Conservation (phyloP, 2,329 filamentous ascomycete genomes). For the Aspergillus awamori region DNA sequence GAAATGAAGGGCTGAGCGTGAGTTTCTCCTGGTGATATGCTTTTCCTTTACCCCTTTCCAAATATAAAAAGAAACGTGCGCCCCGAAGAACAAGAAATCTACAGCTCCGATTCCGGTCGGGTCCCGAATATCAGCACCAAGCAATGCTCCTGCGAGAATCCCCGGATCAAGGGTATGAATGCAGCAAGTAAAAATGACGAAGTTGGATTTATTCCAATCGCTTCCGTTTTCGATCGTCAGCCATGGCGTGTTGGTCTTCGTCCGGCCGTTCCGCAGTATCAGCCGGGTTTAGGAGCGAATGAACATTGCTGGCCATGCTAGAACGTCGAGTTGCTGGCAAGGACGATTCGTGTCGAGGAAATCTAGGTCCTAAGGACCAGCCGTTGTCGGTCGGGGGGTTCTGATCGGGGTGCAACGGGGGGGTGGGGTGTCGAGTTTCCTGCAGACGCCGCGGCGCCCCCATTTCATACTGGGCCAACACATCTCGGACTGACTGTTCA, state of each 20-base stretch:
- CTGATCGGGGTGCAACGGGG: conserved; percentile 54
- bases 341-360: conserved; percentile 44
- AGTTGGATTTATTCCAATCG: conserved; percentile 49
- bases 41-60: conserved; percentile 1
- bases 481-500: conserved; percentile 66
- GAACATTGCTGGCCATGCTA: conserved; percentile 72
- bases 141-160: not conserved
- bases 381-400: conserved; percentile 57
- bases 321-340: conserved; percentile 66
- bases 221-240: conserved; percentile 66
- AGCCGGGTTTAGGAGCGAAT: conserved; percentile 68
- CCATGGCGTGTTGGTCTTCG: conserved; percentile 59
- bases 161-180: not conserved
- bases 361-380: conserved; percentile 56
- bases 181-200: too few relatives aligned
- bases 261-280: conserved; percentile 68
- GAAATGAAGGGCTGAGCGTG: not conserved
- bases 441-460: conserved; percentile 55
- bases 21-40: not conserved
- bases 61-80: conserved; percentile 1
- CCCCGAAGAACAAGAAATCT: not conserved
- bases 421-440: conserved; percentile 55
- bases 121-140: not conserved
- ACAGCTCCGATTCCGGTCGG: not conserved
- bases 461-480: conserved; percentile 67